Base-by-base conservation (phyloP, 176 grass and related monocot genomes). In the Paspalum notatum region DNA sequence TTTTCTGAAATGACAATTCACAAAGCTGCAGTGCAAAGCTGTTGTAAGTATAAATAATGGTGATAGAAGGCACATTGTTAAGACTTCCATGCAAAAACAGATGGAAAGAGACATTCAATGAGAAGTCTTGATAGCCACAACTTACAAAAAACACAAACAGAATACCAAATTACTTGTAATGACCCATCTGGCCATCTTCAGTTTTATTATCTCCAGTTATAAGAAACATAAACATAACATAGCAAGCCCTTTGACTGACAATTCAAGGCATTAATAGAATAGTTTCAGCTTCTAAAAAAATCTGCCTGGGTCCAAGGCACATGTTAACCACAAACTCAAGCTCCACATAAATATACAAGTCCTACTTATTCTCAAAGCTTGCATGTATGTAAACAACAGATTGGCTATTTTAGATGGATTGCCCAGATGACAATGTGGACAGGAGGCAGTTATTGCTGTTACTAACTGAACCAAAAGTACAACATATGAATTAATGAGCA, bases 1-100 rank as follows among this genome's bases (percentile, higher is more conserved):
- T 99, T 90, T 99, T 99, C 75, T 95, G 94, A 83, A 99, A 99
- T 46, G 93, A 99, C 79, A 99, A 69, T 79, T 99, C 96, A 81
- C 96, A 95, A 72, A 99, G 90, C 96, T 99, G 92, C 86, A 90
- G 53, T 17, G 76, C 74, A 85, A 85, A 82, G 71, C 26, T 48
- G 48, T 83, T 74, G 83, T 71, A 47, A 90, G 74, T 79, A 91
- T 6, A 71, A 12, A 68, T 66, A 45, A 48, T 21, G 44, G 75
- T 77, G 66, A 80, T 57, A 76, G 12, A 58, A 76, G 11, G 75
- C 20, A 68, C 15, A 6, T 13, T 39, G 25, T 71, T 17, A 79
- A 72, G 18, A 45, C n/a, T 80, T 80, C 46, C 40, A 39, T 57
- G 38, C 25, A 74, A 68, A 74, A 74, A 59, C 2, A 86, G 2